Evolutionary conservation across 2,329 filamentous ascomycete genomes (phyloP).

Genomic region (Kalmusia sp.): DNA sequence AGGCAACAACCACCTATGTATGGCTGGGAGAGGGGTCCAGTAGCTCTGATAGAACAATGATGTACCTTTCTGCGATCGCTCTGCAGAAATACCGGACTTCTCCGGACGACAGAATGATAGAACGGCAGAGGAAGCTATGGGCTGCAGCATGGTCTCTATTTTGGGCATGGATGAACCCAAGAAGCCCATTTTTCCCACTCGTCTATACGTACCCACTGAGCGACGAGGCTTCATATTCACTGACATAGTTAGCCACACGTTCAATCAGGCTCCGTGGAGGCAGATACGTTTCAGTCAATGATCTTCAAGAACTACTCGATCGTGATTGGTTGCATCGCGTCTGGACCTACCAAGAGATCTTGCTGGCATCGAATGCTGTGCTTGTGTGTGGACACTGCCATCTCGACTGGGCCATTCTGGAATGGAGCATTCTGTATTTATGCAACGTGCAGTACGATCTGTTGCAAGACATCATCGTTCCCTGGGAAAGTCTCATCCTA

Average conservation of each 20-base stretch:
- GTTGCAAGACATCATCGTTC: background rate
- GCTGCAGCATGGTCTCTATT: background rate
- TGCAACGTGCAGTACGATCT: background rate
- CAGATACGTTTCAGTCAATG: background rate
- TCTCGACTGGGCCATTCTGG: slow-evolving; percentile 1
- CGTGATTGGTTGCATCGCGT: background rate
- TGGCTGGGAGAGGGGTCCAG: slow-evolving; percentile 12
- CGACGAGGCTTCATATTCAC: too few relatives aligned
- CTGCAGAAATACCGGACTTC: background rate
- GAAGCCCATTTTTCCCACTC: too few relatives aligned
- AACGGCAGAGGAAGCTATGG: too few relatives aligned
- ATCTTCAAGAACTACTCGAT: background rate
- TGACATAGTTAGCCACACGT: background rate
- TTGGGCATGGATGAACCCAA: too few relatives aligned
- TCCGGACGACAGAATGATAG: too few relatives aligned
- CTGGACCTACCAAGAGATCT: slow-evolving; percentile 12
- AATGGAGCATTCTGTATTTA: background rate
- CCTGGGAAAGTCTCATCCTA: background rate
- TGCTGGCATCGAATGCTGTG: background rate
- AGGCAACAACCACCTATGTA: slow-evolving; percentile 1
- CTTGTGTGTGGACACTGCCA: slow-evolving; percentile 4
- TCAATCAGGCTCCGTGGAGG: background rate
- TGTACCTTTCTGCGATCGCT: background rate
- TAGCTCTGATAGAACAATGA: slow-evolving; percentile 9
- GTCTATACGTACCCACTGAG: too few relatives aligned